Percentiles rank a stretch among this genome's conserved stretches.
Evolutionary conservation across 306 rosid genomes (phyloP).

Genomic region (Malus asiatica): DNA sequence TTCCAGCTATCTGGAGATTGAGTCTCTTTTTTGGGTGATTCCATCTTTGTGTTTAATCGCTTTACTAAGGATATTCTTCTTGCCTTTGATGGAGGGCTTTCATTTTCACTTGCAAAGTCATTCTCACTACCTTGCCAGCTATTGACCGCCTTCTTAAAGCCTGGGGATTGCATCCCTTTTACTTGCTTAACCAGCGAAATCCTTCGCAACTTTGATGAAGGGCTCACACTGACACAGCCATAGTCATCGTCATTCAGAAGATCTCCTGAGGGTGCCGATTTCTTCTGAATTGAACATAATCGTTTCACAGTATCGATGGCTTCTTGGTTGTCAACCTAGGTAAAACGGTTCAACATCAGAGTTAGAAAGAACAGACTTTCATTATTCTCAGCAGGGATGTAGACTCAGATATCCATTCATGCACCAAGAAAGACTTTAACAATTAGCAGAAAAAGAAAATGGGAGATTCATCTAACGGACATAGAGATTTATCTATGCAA

Average conservation of each 20-base stretch:
- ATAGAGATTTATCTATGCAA: neutral
- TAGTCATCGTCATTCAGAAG: slow-evolving; percentile 10
- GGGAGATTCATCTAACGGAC: neutral
- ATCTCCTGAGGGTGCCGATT: slow-evolving; percentile 18
- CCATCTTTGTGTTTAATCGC: slow-evolving; percentile 29
- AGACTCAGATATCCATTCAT: neutral
- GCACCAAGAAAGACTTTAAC: neutral
- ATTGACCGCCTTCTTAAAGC: slow-evolving; percentile 14
- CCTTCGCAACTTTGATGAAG: slow-evolving; percentile 48
- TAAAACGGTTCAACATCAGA: neutral
- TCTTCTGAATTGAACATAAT: slow-evolving; percentile 24
- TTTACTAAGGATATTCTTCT: slow-evolving; percentile 38
- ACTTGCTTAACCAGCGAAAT: slow-evolving; percentile 37
- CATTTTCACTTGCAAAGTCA: slow-evolving; percentile 34
- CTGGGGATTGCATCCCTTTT: slow-evolving; percentile 19
- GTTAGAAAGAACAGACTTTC: neutral
- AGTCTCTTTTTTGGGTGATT: slow-evolving; percentile 25
- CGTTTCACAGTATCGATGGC: slow-evolving; percentile 33
- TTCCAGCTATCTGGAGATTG: slow-evolving; percentile 27
- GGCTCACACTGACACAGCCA: slow-evolving; percentile 37
- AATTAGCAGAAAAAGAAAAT: neutral
- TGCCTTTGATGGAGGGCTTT: slow-evolving; percentile 39
- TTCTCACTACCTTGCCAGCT: slow-evolving; percentile 22
- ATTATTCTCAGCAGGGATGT: neutral
- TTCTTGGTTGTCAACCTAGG: slow-evolving; percentile 58